Percentiles rank a stretch among this genome's conserved stretches.
These are phyloP conservation scores for Solanum hybrid DNA, from an alignment of 305 asterid species.

Conservation along the genomic window DNA sequence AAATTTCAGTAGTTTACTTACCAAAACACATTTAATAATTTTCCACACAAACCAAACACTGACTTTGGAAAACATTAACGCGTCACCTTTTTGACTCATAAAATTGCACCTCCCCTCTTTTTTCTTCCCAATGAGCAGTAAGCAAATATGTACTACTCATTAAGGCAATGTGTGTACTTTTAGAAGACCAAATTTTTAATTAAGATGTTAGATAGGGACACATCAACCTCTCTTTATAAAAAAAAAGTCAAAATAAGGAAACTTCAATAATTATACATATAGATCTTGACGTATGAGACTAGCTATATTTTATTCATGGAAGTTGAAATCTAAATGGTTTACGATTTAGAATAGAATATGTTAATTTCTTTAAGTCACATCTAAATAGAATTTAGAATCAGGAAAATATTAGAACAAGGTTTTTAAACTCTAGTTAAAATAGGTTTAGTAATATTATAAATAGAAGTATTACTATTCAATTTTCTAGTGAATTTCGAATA, in stretches of 20 bases:
- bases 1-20: too few species aligned
- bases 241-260: conserved; percentile 24
- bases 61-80: not conserved
- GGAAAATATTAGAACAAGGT: not conserved
- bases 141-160: not conserved
- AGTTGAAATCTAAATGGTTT: not conserved
- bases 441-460: not conserved
- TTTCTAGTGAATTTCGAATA: accelerated
- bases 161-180: not conserved
- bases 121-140: not conserved
- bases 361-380: not conserved
- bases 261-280: conserved; percentile 18
- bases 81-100: not conserved
- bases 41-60: too few species aligned
- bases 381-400: not conserved
- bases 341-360: not conserved
- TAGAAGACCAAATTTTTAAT: not conserved
- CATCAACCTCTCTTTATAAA: conserved; percentile 20
- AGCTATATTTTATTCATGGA: not conserved
- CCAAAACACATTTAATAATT: too few species aligned
- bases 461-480: not conserved
- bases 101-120: not conserved
- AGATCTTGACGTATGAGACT: not conserved
- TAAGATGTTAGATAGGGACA: conserved; percentile 11
- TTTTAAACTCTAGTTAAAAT: not conserved